Evolutionary conservation across 495 filamentous ascomycete species (phyloP), one percentile per base, ranked within the genome.

Genomic region (Articulospora tetracladia): DNA sequence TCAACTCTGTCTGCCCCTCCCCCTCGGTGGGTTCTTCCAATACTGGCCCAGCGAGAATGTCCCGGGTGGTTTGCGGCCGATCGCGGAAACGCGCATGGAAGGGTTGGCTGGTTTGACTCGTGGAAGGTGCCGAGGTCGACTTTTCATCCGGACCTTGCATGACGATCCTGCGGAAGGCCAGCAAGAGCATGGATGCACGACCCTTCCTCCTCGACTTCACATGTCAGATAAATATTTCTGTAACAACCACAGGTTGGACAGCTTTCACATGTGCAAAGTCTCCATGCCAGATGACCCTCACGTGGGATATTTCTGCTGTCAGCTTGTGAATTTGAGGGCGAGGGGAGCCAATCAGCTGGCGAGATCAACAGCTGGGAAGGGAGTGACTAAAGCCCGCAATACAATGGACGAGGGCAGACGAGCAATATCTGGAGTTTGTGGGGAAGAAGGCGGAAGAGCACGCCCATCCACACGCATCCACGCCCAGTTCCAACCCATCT

Each of bases 131-230:
- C 51, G 51, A 53, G 51, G 51, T 30, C 24, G n/a, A 51, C 32
- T 53, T 30, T 26, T 26, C 27, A 28, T 28, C 24, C 51, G 51
- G 51, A 28, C 51, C 51, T 53, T 53, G 51, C 51, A 53, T 53
- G 51, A 53, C 23, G 51, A 53, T 53, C 51, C 30, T 53, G 25
- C 23, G 51, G 39, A 44, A 44, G 39, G 3, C 39, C n/a, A 12
- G 15, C 6, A 34, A 6, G 3, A 17, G 17, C 39, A 44, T 44
- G 23, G 13, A 19, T 52, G 6, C 24, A 10, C 49, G 44, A 48
- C 22, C 44, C 44, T 48, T 48, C 19, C 25, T 20, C 17, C 30
- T 8, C 25, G 26, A 32, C 54, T 47, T 57, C 54, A 57, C 54
- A 57, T 57, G 54, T 23, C 27, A 41, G 39, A 44, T 44, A 15